Evolutionary conservation across 2,329 filamentous ascomycete species (phyloP), one percentile per base, ranked within the genome.

Genomic region (Pestalotiopsis sp.): DNA sequence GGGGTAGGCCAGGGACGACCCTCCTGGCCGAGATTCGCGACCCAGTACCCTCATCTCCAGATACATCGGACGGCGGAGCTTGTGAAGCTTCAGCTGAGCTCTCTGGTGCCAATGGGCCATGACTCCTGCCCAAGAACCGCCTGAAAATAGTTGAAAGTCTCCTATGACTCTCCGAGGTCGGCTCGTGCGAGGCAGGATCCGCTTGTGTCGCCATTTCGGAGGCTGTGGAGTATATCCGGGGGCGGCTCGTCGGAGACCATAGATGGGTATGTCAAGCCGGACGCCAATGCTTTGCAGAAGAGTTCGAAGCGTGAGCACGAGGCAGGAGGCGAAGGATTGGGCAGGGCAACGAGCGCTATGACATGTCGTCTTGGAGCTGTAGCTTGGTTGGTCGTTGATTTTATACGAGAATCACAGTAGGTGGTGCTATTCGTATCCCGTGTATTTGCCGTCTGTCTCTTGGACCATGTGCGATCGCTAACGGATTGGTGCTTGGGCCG

Each of bases 1-100:
- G 88, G 52, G 94, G 93, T 49, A 97, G 82, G 17, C 92, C 91
- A 20, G 94, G 92, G 17, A 95, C 89, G n/a, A 94, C 93, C 75
- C 86, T 90, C 73, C 88, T 81, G 14, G 45, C 45, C 38, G 83
- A 83, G 69, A 81, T 78, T 70, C 84, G 83, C 66, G 82, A 81
- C 25, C 82, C 79, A 61, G 83, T 69, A 58, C 79, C 80, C 25
- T 78, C 75, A 52, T 66, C 69, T 13, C 72, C 68, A 17, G 73
- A 74, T 20, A 73, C 70, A 38, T 73, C 72, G 62, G 73, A 69
- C 52, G 74, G 73, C 41, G 72, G 57, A 25, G 69, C 73, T n/a
- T 73, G 69, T 57, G 75, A 75, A 45, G 75, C 63, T 31, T 66
- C 68, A 36, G 66, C 73, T 38, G 67, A 66, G 65, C 71, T 67